phyloP scores from a whole-genome alignment of 257 asterid genomes.

The Craterostigma plantagineum region DNA sequence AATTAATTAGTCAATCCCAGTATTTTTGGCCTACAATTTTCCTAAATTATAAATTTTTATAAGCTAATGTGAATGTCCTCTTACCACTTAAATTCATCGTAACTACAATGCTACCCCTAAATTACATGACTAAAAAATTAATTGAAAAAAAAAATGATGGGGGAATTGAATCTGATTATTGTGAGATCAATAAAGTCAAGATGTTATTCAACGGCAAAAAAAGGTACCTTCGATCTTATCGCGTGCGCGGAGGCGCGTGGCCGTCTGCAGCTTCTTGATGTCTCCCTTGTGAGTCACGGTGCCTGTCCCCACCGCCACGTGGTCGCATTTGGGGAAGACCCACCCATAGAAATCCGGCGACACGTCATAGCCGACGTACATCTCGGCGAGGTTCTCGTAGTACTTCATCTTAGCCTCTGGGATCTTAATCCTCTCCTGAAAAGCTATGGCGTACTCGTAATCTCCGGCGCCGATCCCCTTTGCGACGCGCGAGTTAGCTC shows the following conservation, averaged over 20 bases:
- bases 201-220: no score
- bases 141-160: no score
- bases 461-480: conserved; percentile 73
- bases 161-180: no score
- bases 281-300: conserved; percentile 75
- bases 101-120: no score
- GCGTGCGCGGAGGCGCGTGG: conserved; percentile 61
- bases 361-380: conserved; percentile 88
- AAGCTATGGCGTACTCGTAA: conserved; percentile 89
- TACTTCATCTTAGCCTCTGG: conserved; percentile 78
- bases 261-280: conserved; percentile 59
- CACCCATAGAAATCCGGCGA: conserved; percentile 78
- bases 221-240: conserved; percentile 44
- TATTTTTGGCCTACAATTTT: no score
- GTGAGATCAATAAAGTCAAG: no score
- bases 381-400: conserved; percentile 65
- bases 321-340: conserved; percentile 54
- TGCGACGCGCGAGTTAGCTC: conserved; percentile 83
- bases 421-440: conserved; percentile 72
- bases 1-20: no score
- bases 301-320: conserved; percentile 91
- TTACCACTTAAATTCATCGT: no score
- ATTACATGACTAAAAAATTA: no score
- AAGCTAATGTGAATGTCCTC: no score
- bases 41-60: no score